Evolutionary conservation across 2,329 filamentous ascomycete species (phyloP), one percentile per base, ranked within the genome.

Genomic region (Neopestalotiopsis clavispora): DNA sequence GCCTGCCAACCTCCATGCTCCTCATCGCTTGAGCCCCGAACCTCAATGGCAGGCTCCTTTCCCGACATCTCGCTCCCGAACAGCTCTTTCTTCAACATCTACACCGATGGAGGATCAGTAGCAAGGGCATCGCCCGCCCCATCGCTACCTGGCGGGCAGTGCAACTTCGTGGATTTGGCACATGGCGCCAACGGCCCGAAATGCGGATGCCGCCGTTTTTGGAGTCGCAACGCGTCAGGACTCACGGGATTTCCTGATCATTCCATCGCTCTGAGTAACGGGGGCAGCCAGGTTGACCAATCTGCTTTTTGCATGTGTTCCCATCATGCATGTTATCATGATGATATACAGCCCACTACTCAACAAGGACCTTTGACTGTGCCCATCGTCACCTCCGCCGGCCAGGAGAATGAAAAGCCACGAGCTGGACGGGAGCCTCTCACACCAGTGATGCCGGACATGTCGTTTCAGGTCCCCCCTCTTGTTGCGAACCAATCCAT

Each of bases 131-230:
- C 69, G 70, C 80, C 74, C 68, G 67, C 69, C 63, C 69, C 74
- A 66, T 62, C 68, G 67, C 81, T 89, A 10, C 87, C 87, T 2
- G 80, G 81, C 68, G 88, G 88, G 65, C 81, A 81, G 62, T 90
- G 88, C 80, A 89, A 89, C 77, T 90, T 84, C 75, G 84, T 87
- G 69, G 86, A 90, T 73, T 74, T 88, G 68, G 83, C 80, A 4
- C 82, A 84, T 69, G 84, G 87, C 68, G 81, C 86, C 71, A 83
- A 82, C 75, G 86, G 85, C 69, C 81, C 84, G 40, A 84, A 83
- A 69, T 90, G 88, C 71, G 88, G 88, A 75, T 90, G 88, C 73
- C 87, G 87, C 72, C 87, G 87, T 66, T 90, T 90, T 78, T 90
- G 87, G 87, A 84, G 83, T 74, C 84, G 84, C 70, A 79, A 78